Conservation (phyloP, 116 monocot species). For the Zostera marina region DNA sequence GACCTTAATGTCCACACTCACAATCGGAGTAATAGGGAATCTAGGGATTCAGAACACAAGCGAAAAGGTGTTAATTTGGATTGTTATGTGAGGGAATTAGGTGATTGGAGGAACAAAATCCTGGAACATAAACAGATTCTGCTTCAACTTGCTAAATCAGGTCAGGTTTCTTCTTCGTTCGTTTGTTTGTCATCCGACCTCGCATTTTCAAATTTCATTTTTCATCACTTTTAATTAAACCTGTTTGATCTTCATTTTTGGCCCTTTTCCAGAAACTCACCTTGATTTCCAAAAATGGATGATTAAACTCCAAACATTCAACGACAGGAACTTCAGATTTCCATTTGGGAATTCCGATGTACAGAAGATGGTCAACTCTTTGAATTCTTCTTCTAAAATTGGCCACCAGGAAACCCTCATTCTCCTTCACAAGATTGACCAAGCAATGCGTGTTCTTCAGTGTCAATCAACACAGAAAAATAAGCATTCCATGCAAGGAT, state of each 20-base stretch:
- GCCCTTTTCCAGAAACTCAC: neutral
- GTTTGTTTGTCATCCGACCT: neutral
- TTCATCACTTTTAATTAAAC: too few species aligned
- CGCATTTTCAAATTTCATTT: too few species aligned
- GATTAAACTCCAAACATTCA: neutral
- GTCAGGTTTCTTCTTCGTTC: neutral
- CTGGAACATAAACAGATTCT: neutral
- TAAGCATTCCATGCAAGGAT: neutral
- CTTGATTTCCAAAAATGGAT: neutral
- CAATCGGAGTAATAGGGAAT: neutral
- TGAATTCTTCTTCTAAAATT: neutral
- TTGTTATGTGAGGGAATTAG: neutral
- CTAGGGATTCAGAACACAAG: neutral
- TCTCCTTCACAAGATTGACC: constrained; percentile 1
- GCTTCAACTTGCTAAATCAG: neutral
- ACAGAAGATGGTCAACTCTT: constrained; percentile 1
- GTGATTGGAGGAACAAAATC: neutral
- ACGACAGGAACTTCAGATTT: constrained; percentile 2
- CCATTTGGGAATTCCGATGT: constrained; percentile 3
- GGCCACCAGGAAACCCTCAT: neutral
- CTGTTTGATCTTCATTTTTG: neutral
- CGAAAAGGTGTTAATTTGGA: neutral
- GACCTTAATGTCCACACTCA: neutral
- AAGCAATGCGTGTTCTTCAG: neutral
- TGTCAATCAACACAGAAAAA: neutral